Evolutionary conservation across 345 rosid genomes (phyloP), one percentile per base, ranked within the genome.

Genomic region (Eucalyptus viminalis): DNA sequence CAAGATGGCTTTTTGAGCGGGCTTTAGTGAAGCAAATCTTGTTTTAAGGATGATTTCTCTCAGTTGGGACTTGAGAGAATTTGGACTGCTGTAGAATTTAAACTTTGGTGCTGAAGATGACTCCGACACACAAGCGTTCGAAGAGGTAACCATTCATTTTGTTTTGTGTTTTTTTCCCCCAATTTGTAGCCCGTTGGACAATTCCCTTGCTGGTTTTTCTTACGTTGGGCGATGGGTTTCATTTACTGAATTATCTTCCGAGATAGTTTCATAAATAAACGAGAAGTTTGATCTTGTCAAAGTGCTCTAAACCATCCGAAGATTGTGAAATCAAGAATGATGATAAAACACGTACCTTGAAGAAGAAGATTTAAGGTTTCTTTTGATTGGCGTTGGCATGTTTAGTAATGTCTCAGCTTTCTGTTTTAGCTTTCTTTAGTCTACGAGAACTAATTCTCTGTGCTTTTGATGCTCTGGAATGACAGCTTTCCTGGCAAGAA

Each of bases 401-500:
- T 37, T 11, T 76, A 76, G 27, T 21, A 21, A 37, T 76, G 83
- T 11, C 83, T 76, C 43, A 37, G 27, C 76, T 58, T 67, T 87
- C 54, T 37, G 86, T 81, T 88, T 40, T 87, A 90, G 86, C 90
- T 50, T 92, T 86, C 87, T 89, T 67, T 86, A 62, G 87, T 92
- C 86, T 87, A 65, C 86, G 86, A 54, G 49, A 49, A 80, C 69
- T 92, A 89, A 92, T 90, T 92, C 87, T 89, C 91, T 90, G 90
- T 49, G 91, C 29, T 62, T 80, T 92, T 91, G 86, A 69, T 89
- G 91, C 91, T 86, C 31, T 90, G 62, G 53, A 86, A 91, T 94
- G 89, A 89, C 95, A 97, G 99, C 94, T 95, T 93, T 89, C 96
- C 98, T 45, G 96, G 91, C 72, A 95, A 94, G 94, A 94, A 93